Base-by-base conservation (phyloP, 1,284 basidiomycete genomes). In the Bjerkandera adusta region DNA sequence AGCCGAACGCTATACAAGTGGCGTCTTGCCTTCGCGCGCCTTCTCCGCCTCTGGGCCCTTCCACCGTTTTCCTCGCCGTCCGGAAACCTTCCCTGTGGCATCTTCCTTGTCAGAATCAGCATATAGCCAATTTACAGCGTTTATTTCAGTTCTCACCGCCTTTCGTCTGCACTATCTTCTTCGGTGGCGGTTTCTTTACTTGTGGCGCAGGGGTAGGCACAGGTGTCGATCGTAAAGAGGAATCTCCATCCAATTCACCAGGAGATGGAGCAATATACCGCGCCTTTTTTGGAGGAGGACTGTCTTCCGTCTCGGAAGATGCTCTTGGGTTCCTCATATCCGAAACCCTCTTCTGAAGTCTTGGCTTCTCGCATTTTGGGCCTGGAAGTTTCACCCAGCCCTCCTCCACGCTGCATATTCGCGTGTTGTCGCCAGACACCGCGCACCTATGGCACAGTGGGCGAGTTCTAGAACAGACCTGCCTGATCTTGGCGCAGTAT, bases 361-460 rank as follows among this genome's bases (percentile, higher is more conserved):
- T 53, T 7, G 51, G 37, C 41, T 50, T 50, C 22, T 34, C 44
- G 36, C 36, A 45, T 30, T 47, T 53, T n/a, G 45, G 42, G 4
- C 48, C 42, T 3, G 50, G 47, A 13, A 54, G 44, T 34, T 42
- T 41, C 7, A 43, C 44, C 43, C 43, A 54, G 5, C 47, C 47
- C 8, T 29, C 41, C 13, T 39, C 47, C 8, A 21, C 38, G 15
- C 16, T 22, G 35, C 49, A 48, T 15, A 41, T 30, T 33, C 48
- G 39, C 10, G 25, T n/a, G 16, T 39, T 33, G 29, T 42, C 36
- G 16, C 43, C 40, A 10, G 49, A 35, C 5, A 29, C 24, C 8
- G 26, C 20, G 45, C 52, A 54, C 24, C 49, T 36, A n/a, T 46
- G 42, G 37, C 52, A 54, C 13, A n/a, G 16, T 1, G 53, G 53